Evolutionary conservation across 2,329 filamentous ascomycete species (phyloP).

Genomic region (Colletotrichum limetticola): DNA sequence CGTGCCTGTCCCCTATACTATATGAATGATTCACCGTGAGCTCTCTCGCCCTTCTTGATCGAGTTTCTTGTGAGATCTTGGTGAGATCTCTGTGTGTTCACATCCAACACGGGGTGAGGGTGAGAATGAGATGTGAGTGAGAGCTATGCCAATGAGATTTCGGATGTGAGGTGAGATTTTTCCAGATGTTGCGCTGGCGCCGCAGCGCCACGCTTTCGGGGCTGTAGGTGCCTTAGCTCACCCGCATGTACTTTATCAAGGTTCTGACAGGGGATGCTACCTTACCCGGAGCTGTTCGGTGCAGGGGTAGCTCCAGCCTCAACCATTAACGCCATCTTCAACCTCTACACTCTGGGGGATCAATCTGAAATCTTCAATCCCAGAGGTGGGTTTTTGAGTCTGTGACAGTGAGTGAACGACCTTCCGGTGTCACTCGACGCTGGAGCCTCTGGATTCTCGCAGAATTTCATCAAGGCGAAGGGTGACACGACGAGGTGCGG

Average conservation of each 20-base stretch:
- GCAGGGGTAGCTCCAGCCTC: not conserved
- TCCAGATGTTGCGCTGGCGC: not conserved
- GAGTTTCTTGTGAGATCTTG: not conserved
- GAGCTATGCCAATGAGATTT: not conserved
- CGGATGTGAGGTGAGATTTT: not conserved
- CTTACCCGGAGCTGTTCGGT: too few relatives aligned
- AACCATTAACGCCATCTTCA: not conserved
- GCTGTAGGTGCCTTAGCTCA: not conserved
- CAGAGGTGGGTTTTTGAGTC: not conserved
- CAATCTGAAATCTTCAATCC: not conserved
- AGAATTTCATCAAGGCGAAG: not conserved
- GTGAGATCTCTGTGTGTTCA: not conserved
- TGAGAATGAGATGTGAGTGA: not conserved
- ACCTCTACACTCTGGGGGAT: not conserved
- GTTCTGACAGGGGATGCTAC: slow-evolving; percentile 13
- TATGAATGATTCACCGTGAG: not conserved
- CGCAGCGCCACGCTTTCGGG: not conserved
- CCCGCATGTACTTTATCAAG: slow-evolving; percentile 3
- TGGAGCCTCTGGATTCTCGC: not conserved
- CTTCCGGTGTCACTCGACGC: not conserved
- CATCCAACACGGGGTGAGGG: not conserved
- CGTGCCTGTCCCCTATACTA: not conserved
- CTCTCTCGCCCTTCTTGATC: not conserved
- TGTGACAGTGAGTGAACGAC: not conserved
- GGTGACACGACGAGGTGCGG: not conserved